A percentile compares a stretch with the other conserved stretches of the same genome.
These are phyloP conservation scores for Zygnema cylindricum DNA, from an alignment of 139 green algal species.

Conservation along the genomic window DNA sequence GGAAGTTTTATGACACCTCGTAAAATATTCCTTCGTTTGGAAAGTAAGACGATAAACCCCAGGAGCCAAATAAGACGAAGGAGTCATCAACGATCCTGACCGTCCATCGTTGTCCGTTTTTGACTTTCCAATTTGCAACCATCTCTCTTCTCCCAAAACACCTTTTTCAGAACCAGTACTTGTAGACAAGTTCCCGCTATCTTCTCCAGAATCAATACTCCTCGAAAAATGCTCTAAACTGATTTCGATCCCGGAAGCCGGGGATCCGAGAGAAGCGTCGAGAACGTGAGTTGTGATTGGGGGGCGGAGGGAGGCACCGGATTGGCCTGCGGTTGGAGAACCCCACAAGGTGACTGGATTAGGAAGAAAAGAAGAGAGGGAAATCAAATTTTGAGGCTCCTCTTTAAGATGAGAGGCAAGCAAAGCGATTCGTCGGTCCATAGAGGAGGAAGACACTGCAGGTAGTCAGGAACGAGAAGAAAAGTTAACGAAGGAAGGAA, in stretches of 20 bases:
- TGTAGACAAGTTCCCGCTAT: not conserved
- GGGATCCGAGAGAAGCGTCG: constrained; percentile 80
- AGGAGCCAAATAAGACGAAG: constrained; percentile 67
- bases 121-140: constrained; percentile 37
- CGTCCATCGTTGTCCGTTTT: constrained; percentile 84
- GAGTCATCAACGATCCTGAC: constrained; percentile 63
- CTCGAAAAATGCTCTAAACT: no score
- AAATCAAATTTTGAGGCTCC: not conserved
- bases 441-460: no score
- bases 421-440: not conserved
- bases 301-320: constrained; percentile 61
- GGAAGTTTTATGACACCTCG: constrained; percentile 53
- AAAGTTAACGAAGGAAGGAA: no score
- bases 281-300: constrained; percentile 95
- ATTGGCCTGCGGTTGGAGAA: no score
- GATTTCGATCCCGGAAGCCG: constrained; percentile 79
- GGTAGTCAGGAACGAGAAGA: no score
- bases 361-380: not conserved
- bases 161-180: not conserved
- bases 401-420: not conserved
- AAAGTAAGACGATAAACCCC: constrained; percentile 86
- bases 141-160: no score
- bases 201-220: constrained; percentile 8
- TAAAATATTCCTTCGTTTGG: constrained; percentile 77
- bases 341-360: not conserved